Base-by-base conservation (phyloP, 345 rosid species). In the Lagerstroemia speciosa region DNA sequence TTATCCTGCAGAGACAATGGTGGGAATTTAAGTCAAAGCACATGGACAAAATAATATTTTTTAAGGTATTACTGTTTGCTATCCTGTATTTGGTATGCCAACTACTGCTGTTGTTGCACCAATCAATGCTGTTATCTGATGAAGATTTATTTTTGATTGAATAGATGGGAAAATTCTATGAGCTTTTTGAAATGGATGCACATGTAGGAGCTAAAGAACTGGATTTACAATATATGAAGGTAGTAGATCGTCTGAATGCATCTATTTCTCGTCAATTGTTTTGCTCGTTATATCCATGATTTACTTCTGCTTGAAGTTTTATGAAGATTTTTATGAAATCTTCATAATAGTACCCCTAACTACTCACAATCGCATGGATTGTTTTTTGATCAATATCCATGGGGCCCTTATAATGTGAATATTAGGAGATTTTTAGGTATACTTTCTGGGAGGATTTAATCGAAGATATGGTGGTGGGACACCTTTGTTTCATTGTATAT, bases 101-200 rank as follows among this genome's bases (percentile, higher is more conserved):
- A 14, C 67, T 65, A 38, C 67, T 52, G 17, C 26, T 27, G 38
- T 45, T 71, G 3, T n/a, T 38, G 7, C 19, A 12, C 32, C 50
- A 30, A 64, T 50, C 61, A 48, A 20, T 41, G 69, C 37, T 38
- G 31, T 34, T 65, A 16, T 52, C 62, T 40, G 62, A 66, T 67
- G 57, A 61, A 64, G 61, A 52, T 46, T 31, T 29, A 20, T 71
- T 67, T 48, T 60, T 70, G 45, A 40, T 72, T 45, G 71, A 71
- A 68, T 84, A 91, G 99, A 94, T 94, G 99, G 99, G 99, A 46
- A 94, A 94, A 69, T 94, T 94, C 74, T 94, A 91, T 73, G 99
- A 94, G 69, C 96, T 94, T 75, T 94, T 89, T 81, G 98, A 94
- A 83, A 91, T 94, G 99, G 99, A 94, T 79, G 99, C 99, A 15